These are phyloP conservation scores for Cyberlindnera maritima DNA, from an alignment of 805 yeast genomes.

Conservation along the genomic window DNA sequence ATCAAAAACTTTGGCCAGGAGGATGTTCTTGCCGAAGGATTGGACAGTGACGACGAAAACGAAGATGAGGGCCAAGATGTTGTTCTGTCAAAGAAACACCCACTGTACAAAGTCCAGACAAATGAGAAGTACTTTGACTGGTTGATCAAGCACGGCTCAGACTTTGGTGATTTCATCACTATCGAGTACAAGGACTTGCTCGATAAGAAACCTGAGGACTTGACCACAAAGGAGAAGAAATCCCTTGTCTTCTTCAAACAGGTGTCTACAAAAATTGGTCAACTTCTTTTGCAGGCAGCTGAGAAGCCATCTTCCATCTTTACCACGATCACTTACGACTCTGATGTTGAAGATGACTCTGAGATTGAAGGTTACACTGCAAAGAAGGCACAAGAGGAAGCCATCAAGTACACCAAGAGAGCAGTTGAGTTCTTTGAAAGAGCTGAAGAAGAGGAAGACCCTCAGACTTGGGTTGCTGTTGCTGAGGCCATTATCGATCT, in stretches of 20 bases:
- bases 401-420: slow-evolving; percentile 43
- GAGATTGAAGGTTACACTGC: slow-evolving; percentile 27
- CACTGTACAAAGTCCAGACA: slow-evolving; percentile 42
- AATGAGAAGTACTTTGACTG: slow-evolving; percentile 49
- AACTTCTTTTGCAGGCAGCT: slow-evolving; percentile 60
- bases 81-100: slow-evolving; percentile 48
- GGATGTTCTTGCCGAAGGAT: slow-evolving; percentile 49
- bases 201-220: slow-evolving; percentile 9
- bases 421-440: slow-evolving; percentile 58
- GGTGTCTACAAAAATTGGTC: slow-evolving; percentile 55
- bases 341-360: slow-evolving; percentile 38
- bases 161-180: slow-evolving; percentile 22
- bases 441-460: slow-evolving; percentile 70
- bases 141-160: slow-evolving; percentile 33
- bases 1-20: slow-evolving; percentile 62
- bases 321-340: slow-evolving; percentile 57
- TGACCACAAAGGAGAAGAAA: slow-evolving; percentile 18
- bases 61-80: slow-evolving; percentile 40
- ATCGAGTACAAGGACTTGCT: slow-evolving; percentile 15
- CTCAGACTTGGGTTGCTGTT: slow-evolving; percentile 75
- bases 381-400: slow-evolving; percentile 46
- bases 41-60: slow-evolving; percentile 55
- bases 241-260: slow-evolving; percentile 32
- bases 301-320: slow-evolving; percentile 56
- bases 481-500: slow-evolving; percentile 84